Percentiles rank a stretch among this genome's conserved stretches.
Evolutionary conservation across 169 alveolate species (phyloP).

Genomic region (Neospora caninum): DNA sequence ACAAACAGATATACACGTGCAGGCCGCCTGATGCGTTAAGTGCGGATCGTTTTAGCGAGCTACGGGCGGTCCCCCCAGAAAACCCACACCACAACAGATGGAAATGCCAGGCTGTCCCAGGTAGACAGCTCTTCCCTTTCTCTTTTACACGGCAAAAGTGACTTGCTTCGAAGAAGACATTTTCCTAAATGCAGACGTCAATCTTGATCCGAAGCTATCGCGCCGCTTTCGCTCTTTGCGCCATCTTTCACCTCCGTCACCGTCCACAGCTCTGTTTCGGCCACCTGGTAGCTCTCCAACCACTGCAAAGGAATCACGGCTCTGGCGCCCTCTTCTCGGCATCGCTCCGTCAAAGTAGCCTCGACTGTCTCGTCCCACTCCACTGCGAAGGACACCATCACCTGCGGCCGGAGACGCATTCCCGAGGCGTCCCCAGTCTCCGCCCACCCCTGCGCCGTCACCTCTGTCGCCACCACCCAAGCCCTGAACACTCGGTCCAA

Average conservation of each 20-base stretch:
- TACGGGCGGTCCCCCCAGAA: too few relatives aligned
- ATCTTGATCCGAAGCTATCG: constrained; percentile 22
- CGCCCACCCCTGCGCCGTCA: constrained; percentile 13
- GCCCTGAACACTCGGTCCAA: neutral
- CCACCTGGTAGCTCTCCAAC: neutral
- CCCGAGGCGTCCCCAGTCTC: neutral
- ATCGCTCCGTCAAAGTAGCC: neutral
- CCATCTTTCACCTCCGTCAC: neutral
- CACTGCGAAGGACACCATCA: neutral
- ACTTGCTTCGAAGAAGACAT: constrained; percentile 52
- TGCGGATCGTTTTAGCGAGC: too few relatives aligned
- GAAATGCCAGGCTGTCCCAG: too few relatives aligned
- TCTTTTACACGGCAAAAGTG: constrained; percentile 47
- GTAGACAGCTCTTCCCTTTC: neutral
- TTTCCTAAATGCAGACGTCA: constrained; percentile 24
- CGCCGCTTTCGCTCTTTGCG: neutral
- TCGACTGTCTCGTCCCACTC: neutral
- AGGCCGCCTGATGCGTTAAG: too few relatives aligned
- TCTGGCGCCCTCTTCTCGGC: neutral
- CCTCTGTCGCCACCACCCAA: neutral
- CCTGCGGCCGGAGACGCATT: neutral
- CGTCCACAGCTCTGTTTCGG: neutral
- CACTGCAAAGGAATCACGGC: neutral
- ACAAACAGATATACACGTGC: too few relatives aligned
- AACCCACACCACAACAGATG: too few relatives aligned